Conservation (phyloP, 257 asterid species). For the Nicotiana benthamiana region DNA sequence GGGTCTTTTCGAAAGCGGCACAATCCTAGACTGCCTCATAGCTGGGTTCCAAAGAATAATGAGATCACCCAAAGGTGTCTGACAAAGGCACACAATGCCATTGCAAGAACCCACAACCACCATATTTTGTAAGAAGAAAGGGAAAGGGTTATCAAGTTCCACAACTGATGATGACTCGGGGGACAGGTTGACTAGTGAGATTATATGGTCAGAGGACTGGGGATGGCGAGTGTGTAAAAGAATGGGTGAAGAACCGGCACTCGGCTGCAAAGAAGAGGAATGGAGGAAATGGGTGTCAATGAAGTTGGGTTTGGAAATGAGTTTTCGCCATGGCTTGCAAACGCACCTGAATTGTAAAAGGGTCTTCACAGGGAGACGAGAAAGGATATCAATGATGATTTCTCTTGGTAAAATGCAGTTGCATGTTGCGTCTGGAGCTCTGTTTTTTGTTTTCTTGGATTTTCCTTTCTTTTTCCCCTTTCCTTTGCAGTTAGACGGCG, state of each 20-base stretch:
- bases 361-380: background rate
- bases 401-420: background rate
- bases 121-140: background rate
- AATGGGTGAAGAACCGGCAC: background rate
- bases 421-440: background rate
- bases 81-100: background rate
- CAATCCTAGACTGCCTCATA: background rate
- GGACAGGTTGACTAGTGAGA: background rate
- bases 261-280: background rate
- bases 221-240: background rate
- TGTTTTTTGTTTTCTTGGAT: background rate
- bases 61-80: background rate
- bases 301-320: background rate
- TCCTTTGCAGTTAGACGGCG: background rate
- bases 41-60: background rate
- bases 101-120: background rate
- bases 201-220: background rate
- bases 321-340: background rate
- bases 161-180: background rate
- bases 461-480: background rate
- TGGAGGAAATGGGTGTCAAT: background rate
- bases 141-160: background rate
- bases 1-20: background rate
- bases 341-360: slow-evolving; percentile 10
- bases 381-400: background rate